Conservation (phyloP, 441 rosid species). For the Erysimum cheiri region DNA sequence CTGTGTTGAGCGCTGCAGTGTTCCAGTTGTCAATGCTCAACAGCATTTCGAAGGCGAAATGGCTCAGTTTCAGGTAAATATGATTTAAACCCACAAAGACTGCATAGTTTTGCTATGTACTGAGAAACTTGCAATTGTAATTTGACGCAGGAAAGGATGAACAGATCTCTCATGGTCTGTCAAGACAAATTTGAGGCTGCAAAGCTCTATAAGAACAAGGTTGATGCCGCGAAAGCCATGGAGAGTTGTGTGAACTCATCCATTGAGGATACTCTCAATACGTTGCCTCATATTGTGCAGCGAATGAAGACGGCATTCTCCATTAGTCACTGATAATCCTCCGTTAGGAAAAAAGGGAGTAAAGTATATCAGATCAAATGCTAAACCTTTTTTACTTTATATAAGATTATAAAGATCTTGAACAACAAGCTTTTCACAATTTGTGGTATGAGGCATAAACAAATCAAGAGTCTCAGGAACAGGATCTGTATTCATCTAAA, state of each 20-base stretch:
- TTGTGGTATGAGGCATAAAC: background rate
- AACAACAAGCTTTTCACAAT: background rate
- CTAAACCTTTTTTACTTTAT: background rate
- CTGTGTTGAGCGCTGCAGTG: constrained; percentile 82
- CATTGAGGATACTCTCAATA: constrained; percentile 35
- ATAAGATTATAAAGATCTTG: background rate
- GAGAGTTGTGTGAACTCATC: constrained; percentile 39
- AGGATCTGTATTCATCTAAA: background rate
- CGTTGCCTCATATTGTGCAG: constrained; percentile 41
- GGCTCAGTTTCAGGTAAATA: constrained; percentile 74
- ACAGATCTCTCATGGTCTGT: constrained; percentile 44
- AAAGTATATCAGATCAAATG: constrained; percentile 2
- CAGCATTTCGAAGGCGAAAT: constrained; percentile 73
- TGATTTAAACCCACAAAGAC: background rate
- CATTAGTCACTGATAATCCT: constrained; percentile 3
- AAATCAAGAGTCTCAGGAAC: constrained; percentile 5
- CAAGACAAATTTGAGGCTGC: constrained; percentile 44
- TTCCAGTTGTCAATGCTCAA: constrained; percentile 75
- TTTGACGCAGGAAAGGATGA: constrained; percentile 39
- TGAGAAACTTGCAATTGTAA: constrained; percentile 15
- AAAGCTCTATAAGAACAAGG: constrained; percentile 37
- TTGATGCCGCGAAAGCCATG: constrained; percentile 37
- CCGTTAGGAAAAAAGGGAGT: background rate
- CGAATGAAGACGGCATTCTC: constrained; percentile 40
- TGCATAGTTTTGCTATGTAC: background rate